Conservation (phyloP, 2,329 filamentous ascomycete species). For the Stachybotrys elegans region DNA sequence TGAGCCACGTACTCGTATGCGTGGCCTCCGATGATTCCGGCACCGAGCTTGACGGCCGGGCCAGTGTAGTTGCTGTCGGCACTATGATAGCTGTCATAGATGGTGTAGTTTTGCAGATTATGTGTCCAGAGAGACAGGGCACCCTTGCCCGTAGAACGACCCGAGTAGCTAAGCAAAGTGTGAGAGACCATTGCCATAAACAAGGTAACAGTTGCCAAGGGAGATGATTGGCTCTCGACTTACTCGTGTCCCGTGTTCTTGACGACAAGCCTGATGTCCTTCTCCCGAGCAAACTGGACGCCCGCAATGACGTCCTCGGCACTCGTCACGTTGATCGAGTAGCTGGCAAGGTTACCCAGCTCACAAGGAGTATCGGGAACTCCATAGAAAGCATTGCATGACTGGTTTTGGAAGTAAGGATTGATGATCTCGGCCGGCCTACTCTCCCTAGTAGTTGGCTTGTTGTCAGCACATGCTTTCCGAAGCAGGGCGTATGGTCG, state of each 20-base stretch:
- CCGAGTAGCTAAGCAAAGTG: too few relatives aligned
- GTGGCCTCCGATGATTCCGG: neutral
- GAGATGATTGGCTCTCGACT: neutral
- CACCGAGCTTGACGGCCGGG: neutral
- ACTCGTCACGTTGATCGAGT: neutral
- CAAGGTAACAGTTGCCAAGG: too few relatives aligned
- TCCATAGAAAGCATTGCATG: too few relatives aligned
- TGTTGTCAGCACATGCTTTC: too few relatives aligned
- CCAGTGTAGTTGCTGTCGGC: neutral
- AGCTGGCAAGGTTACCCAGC: neutral
- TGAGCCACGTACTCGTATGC: neutral
- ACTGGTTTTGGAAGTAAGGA: too few relatives aligned
- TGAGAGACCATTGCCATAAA: too few relatives aligned
- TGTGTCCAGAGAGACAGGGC: slow-evolving; percentile 34
- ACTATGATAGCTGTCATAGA: neutral
- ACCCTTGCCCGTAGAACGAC: slow-evolving; percentile 33
- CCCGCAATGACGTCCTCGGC: slow-evolving; percentile 7
- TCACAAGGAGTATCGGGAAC: too few relatives aligned
- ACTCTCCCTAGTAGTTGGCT: too few relatives aligned
- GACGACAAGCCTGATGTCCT: slow-evolving; percentile 40
- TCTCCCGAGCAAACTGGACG: slow-evolving; percentile 28
- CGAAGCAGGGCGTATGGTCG: too few relatives aligned
- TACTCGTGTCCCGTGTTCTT: slow-evolving; percentile 44
- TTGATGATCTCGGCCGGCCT: too few relatives aligned
- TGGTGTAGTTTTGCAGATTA: slow-evolving; percentile 23